These are phyloP conservation scores for Mrakia frigida DNA, from an alignment of 768 basidiomycete species.

Conservation along the genomic window DNA sequence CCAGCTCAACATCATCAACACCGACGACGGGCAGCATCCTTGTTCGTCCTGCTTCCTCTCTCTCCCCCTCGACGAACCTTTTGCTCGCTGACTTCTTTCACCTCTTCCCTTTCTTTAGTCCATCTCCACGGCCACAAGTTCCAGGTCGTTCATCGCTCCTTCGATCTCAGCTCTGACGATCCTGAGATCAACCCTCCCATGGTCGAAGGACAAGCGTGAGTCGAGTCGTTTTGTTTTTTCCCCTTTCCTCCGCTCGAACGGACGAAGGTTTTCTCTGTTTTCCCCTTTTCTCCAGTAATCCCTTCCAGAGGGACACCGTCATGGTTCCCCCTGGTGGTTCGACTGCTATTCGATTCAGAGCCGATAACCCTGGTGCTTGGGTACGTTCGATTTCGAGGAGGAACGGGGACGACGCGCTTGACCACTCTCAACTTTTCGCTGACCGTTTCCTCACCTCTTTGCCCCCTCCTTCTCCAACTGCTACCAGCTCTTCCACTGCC, in stretches of 20 bases:
- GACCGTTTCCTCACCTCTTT: too few relatives aligned
- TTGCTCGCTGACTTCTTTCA: too few relatives aligned
- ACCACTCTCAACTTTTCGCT: too few relatives aligned
- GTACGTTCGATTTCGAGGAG: too few relatives aligned
- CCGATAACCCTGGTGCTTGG: conserved; percentile 89
- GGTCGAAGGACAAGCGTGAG: conserved; percentile 56
- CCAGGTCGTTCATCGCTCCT: conserved; percentile 61
- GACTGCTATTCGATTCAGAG: conserved; percentile 69
- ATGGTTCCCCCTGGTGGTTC: conserved; percentile 46
- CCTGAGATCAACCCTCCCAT: conserved; percentile 72
- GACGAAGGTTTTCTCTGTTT: background rate
- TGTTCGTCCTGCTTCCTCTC: conserved; percentile 39
- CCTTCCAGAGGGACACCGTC: conserved; percentile 77
- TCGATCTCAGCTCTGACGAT: conserved; percentile 64
- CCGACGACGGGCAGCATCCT: conserved; percentile 36
- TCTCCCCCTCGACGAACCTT: too few relatives aligned
- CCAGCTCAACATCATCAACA: conserved; percentile 34
- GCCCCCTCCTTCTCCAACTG: background rate
- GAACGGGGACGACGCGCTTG: too few relatives aligned
- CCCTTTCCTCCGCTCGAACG: background rate
- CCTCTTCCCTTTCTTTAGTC: conserved; percentile 43
- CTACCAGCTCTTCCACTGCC: background rate
- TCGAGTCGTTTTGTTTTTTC: background rate
- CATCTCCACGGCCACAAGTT: conserved; percentile 66
- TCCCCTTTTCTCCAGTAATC: conserved; percentile 51